Base-by-base conservation (phyloP, 2,329 filamentous ascomycete species). In the Xylaria sp. region DNA sequence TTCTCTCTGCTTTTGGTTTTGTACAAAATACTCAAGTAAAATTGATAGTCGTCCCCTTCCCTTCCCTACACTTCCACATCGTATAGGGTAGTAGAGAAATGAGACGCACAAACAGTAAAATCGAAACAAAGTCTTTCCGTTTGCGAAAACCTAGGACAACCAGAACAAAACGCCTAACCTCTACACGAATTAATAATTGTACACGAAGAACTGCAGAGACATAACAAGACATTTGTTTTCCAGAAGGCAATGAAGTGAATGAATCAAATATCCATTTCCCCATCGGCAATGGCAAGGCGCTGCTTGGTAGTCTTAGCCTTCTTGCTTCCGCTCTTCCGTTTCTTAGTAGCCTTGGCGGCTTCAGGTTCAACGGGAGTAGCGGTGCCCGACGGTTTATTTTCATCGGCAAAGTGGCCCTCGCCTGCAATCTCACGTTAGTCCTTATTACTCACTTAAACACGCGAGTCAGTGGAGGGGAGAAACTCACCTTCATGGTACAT, bases 401-500 rank as follows among this genome's bases (percentile, higher is more conserved):
- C 85, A 75, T 96, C 93, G 71, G 98, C 94, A 78, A 99, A 99
- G 76, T 97, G 89, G 63, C 95, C 95, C 83, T 99, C 95, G 72
- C 94, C 94, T 98, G 73, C 56, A 49, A 49, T 57, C 65, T 45
- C 51, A 42, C 1, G 71, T 84, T 74, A 79, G 75, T 65, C 67
- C 25, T 53, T 55, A 54, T 35, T 54, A 31, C 37, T n/a, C 37
- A 33, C 15, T 21, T 35, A 59, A 57, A 60, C 45, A 31, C 4
- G n/a, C n/a, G 33, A 5, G 12, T 40, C 21, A 11, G 12, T 1
- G 17, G 5, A 64, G n/a, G 25, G 40, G 8, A 15, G 12, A 4
- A 57, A 80, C 92, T 88, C 77, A 97, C 95, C 95, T 84, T 99
- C 95, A 76, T 99, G 95, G 80, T 99, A 99, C 92, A 99, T 93